Percentiles rank a stretch among this genome's conserved stretches.
These are phyloP conservation scores for Suhomyces sp. DNA, from an alignment of 805 yeast species.

Conservation along the genomic window DNA sequence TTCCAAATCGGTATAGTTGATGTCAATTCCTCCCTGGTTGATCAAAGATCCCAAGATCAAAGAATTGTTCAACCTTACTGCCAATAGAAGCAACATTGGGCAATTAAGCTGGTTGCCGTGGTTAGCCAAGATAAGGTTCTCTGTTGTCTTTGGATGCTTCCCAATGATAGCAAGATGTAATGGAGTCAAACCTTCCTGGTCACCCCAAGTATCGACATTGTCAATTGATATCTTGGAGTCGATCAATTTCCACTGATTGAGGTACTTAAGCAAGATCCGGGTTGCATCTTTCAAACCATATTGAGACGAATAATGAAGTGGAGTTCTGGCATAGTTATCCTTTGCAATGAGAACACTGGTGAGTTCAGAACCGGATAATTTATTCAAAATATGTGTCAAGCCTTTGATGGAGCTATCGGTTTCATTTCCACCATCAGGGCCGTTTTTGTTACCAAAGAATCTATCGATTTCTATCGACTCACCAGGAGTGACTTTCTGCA, in stretches of 20 bases:
- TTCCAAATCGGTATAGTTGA: slow-evolving; percentile 59
- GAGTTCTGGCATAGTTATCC: slow-evolving; percentile 78
- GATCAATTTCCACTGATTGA: slow-evolving; percentile 60
- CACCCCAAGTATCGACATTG: slow-evolving; percentile 61
- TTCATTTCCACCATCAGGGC: slow-evolving; percentile 46
- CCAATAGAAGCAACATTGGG: slow-evolving; percentile 60
- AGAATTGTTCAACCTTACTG: slow-evolving; percentile 62
- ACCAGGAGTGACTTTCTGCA: slow-evolving; percentile 42
- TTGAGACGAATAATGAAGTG: slow-evolving; percentile 86
- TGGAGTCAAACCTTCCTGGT: slow-evolving; percentile 77
- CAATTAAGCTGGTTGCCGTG: slow-evolving; percentile 42
- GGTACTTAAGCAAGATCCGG: slow-evolving; percentile 49
- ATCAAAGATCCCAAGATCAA: slow-evolving; percentile 55
- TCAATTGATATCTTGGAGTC: slow-evolving; percentile 50
- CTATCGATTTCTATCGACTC: slow-evolving; percentile 26
- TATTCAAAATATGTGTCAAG: slow-evolving; percentile 54
- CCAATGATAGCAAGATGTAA: slow-evolving; percentile 80
- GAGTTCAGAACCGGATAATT: slow-evolving; percentile 27
- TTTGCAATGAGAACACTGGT: slow-evolving; percentile 48
- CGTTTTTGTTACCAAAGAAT: slow-evolving; percentile 24
- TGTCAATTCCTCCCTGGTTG: slow-evolving; percentile 54
- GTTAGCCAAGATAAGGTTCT: slow-evolving; percentile 51
- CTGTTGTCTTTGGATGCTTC: slow-evolving; percentile 73
- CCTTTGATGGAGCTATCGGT: slow-evolving; percentile 53
- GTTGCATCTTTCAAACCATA: slow-evolving; percentile 73